These are phyloP conservation scores for Brassica juncea DNA, from an alignment of 345 rosid genomes.

Conservation along the genomic window DNA sequence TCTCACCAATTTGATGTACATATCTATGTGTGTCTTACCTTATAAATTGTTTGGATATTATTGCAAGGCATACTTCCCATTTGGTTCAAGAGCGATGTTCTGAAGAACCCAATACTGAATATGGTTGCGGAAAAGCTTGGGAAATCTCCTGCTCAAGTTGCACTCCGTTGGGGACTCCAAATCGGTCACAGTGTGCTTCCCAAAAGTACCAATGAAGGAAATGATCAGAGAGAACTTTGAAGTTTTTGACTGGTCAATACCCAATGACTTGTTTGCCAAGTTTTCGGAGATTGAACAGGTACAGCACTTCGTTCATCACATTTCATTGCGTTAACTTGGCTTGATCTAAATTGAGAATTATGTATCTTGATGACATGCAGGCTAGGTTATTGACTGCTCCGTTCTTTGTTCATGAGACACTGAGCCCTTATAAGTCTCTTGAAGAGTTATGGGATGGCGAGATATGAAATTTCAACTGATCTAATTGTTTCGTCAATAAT, in stretches of 20 bases:
- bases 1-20: not conserved
- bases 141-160: conserved; percentile 77
- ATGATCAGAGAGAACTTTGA: conserved; percentile 69
- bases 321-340: not conserved
- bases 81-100: conserved; percentile 68
- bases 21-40: not conserved
- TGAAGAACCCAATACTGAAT: conserved; percentile 53
- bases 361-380: conserved; percentile 43
- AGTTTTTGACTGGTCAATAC: conserved; percentile 75
- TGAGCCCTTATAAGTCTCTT: conserved; percentile 53
- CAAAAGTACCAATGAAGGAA: conserved; percentile 64
- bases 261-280: conserved; percentile 60
- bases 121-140: conserved; percentile 62
- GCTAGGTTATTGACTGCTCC: conserved; percentile 52
- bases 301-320: not conserved
- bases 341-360: not conserved
- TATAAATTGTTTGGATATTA: not conserved
- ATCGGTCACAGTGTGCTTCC: conserved; percentile 89
- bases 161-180: conserved; percentile 85
- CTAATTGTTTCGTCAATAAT: not conserved
- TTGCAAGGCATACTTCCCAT: conserved; percentile 72
- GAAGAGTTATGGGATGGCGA: conserved; percentile 92
- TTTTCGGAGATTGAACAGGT: conserved; percentile 67
- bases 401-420: conserved; percentile 55
- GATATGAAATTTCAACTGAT: conserved; percentile 41